A percentile compares a stretch with the other conserved stretches of the same genome.
Evolutionary conservation across 2,329 filamentous ascomycete species (phyloP).

Genomic region (Aspergillus texensis): DNA sequence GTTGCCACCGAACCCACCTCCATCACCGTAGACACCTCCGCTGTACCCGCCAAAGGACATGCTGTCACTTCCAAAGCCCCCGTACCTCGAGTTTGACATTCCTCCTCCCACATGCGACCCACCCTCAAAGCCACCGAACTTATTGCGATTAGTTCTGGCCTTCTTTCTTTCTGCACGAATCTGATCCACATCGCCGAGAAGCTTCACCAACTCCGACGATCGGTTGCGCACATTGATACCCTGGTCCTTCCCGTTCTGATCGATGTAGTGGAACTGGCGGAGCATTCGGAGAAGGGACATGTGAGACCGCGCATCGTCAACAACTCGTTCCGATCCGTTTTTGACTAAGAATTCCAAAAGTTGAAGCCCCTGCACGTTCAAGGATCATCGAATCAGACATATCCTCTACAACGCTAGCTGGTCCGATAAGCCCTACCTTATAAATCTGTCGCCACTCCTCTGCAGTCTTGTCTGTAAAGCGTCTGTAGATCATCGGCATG

Average conservation of each 20-base stretch:
- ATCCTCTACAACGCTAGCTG: neutral
- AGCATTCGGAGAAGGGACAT: slow-evolving; percentile 97
- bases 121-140: slow-evolving; percentile 93
- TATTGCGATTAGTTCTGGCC: slow-evolving; percentile 83
- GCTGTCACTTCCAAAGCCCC: slow-evolving; percentile 86
- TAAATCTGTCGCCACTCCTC: slow-evolving; percentile 99
- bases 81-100: slow-evolving; percentile 64
- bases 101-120: slow-evolving; percentile 64
- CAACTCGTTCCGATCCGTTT: slow-evolving; percentile 94
- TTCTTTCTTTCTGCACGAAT: slow-evolving; percentile 75
- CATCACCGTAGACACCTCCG: slow-evolving; percentile 87
- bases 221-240: slow-evolving; percentile 96
- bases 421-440: slow-evolving; percentile 64
- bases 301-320: slow-evolving; percentile 94
- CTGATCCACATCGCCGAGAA: slow-evolving; percentile 72
- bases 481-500: slow-evolving; percentile 99
- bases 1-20: slow-evolving; percentile 87
- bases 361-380: slow-evolving; percentile 66
- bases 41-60: slow-evolving; percentile 68
- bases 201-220: slow-evolving; percentile 90
- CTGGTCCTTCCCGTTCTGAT: slow-evolving; percentile 96
- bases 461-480: slow-evolving; percentile 96
- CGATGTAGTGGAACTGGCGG: slow-evolving; percentile 95
- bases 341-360: slow-evolving; percentile 96
- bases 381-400: neutral